Evolutionary conservation across 2,329 filamentous ascomycete species (phyloP), one percentile per base, ranked within the genome.

Genomic region (Aspergillus chevalieri): DNA sequence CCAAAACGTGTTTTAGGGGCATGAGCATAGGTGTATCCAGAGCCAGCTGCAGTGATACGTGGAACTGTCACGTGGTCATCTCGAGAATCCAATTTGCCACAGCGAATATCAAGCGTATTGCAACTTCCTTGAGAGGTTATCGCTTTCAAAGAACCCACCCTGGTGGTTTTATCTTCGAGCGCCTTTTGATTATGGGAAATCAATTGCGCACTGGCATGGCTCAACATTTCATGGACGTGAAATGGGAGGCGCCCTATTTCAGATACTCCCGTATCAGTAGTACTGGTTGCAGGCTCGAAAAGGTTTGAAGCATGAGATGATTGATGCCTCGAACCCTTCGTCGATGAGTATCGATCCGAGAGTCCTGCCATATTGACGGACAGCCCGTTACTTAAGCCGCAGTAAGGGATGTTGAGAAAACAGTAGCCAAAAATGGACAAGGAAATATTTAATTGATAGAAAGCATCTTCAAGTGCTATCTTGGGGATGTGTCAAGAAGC

Each of bases 221-320:
- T 46, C 19, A 58, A 45, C 30, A 55, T 44, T 9, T 44, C 21
- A 46, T 58, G 54, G 10, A 38, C 28, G 21, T 58, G 52, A 7
- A 22, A 21, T n/a, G 56, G 48, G 21, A 58, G 47, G 19, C 19
- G 4, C 19, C 10, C 4, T n/a, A 12, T 44, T 19, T 8, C 22
- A 9, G 21, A 12, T 19, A 28, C 7, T 30, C 6, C 21, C 14
- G 10, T 15, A 15, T 30, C 22, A 26, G 14, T 12, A n/a, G 42
- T 34, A 38, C 6, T n/a, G 8, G 1, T 17, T 38, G 34, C 34
- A 38, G 34, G 34, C 6, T 38, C 17, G 12, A 38, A 38, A 19
- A 17, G 34, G 34, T 19, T 33, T 47, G 26, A 30, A n/a, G 6
- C 34, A 36, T n/a, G 15, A 15, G 34, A 36, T 17, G 14, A 9